phyloP scores from a whole-genome alignment of 768 basidiomycete genomes.

The Coprinellus aureogranulatus region DNA sequence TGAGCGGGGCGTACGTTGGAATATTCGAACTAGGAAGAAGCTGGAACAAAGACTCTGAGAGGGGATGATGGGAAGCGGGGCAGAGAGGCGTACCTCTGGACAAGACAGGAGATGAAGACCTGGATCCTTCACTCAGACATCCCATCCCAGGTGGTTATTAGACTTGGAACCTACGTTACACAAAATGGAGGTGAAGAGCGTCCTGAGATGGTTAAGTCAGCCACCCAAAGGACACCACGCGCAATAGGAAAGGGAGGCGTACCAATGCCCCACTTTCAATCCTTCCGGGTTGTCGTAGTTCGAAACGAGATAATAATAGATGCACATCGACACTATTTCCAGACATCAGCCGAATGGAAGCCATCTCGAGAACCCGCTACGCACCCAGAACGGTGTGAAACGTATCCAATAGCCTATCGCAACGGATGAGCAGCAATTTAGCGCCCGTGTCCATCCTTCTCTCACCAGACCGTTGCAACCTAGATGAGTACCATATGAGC shows the following conservation, averaged over 20 bases:
- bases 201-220: slow-evolving; percentile 20
- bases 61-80: neutral
- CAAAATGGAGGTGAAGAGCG: slow-evolving; percentile 24
- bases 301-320: slow-evolving; percentile 42
- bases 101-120: slow-evolving; percentile 29
- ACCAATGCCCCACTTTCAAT: slow-evolving; percentile 37
- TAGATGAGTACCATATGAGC: slow-evolving; percentile 5
- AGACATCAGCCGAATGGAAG: neutral
- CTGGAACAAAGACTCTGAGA: slow-evolving; percentile 16
- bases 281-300: slow-evolving; percentile 36
- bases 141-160: no score
- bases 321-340: slow-evolving; percentile 25
- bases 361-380: neutral
- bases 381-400: slow-evolving; percentile 29
- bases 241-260: slow-evolving; percentile 6
- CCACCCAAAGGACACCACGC: no score
- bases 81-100: slow-evolving; percentile 26
- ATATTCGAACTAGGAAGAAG: slow-evolving; percentile 33
- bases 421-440: neutral
- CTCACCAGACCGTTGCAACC: slow-evolving; percentile 30
- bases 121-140: neutral
- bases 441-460: neutral
- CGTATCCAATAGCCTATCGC: slow-evolving; percentile 28
- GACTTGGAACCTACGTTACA: slow-evolving; percentile 10
- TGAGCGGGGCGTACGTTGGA: slow-evolving; percentile 20